Percentiles rank a stretch among this genome's conserved stretches.
phyloP scores from a whole-genome alignment of 1,284 basidiomycete genomes.

The Somion occarium region DNA sequence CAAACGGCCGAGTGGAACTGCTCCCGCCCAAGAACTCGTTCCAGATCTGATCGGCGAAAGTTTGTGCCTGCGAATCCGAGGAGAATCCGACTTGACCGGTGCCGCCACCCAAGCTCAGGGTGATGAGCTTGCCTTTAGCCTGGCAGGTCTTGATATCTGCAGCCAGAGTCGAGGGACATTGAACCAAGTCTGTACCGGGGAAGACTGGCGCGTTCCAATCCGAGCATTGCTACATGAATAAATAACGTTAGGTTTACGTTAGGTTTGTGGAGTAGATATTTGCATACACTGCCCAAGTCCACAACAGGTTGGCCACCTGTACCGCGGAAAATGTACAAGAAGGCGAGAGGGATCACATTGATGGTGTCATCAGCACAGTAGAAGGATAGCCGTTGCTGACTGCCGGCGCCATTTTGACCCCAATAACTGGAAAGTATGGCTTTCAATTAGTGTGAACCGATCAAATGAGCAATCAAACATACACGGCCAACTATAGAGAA shows the following conservation, averaged over 20 bases:
- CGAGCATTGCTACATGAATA: constrained; percentile 17
- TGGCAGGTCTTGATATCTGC: constrained; percentile 55
- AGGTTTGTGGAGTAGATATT: background rate
- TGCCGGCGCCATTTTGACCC: constrained; percentile 45
- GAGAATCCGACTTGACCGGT: constrained; percentile 47
- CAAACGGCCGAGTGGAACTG: constrained; percentile 50
- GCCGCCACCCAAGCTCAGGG: constrained; percentile 57
- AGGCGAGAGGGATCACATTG: constrained; percentile 51
- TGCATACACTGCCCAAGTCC: constrained; percentile 50
- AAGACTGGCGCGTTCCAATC: constrained; percentile 40
- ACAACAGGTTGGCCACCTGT: constrained; percentile 50
- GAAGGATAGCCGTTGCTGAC: constrained; percentile 39
- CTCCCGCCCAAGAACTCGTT: constrained; percentile 57
- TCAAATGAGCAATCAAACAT: constrained; percentile 7
- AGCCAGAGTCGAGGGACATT: constrained; percentile 45
- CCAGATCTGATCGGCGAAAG: constrained; percentile 58
- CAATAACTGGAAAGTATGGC: constrained; percentile 26
- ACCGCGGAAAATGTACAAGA: constrained; percentile 50
- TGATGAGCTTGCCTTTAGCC: constrained; percentile 57
- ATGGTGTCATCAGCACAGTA: constrained; percentile 48
- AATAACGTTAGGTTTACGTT: background rate
- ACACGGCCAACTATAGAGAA: constrained; percentile 17
- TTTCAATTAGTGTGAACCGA: too few relatives aligned
- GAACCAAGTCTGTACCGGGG: constrained; percentile 48
- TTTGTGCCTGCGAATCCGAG: constrained; percentile 43